Evolutionary conservation across 1,284 basidiomycete genomes (phyloP), one percentile per base, ranked within the genome.

Genomic region (Neonothopanus nambi): DNA sequence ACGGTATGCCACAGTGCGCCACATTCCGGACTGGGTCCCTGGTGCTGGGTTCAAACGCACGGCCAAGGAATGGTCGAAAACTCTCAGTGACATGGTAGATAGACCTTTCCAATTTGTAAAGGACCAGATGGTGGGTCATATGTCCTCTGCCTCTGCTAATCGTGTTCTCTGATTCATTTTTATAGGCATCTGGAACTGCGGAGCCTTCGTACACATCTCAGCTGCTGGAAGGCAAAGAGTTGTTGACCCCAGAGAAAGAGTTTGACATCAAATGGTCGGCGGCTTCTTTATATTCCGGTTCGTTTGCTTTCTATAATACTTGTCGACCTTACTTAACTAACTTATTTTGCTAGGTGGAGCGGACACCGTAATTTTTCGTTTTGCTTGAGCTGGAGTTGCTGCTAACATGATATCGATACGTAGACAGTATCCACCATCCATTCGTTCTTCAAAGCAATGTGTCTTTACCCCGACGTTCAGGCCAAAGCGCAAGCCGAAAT

Each of bases 401-500:
- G n/a, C 35, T 15, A 21, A 50, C 15, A 49, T 2, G 30, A 24
- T 5, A 26, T 33, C 28, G 15, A 20, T 55, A 5, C 33, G 4
- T 18, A 55, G 48, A 57, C 55, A 9, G 55, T 57, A 17, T 44
- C 55, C n/a, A 44, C 55, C 2, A 57, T 58, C 8, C 33, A 54
- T 41, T 51, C 56, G 1, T 61, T 61, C 48, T 61, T 61, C 60
- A 57, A 57, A 46, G 67, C 64, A 0, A 65, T 73, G 63, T 49
- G 64, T 3, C 57, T 64, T 5, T 62, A 67, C 55, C 74, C 72
- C 0, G 67, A 72, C 5, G 63, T 69, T 5, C 70, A 70, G 51
- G 61, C 51, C 18, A 65, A 58, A 23, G 72, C 69, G 15, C 69
- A 68, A 49, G 66, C 58, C 11, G 74, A 76, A 58, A 54, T 76